Evolutionary conservation across 192 early-diverging fungal species (phyloP).

Genomic region (Entomortierella parvispora): DNA sequence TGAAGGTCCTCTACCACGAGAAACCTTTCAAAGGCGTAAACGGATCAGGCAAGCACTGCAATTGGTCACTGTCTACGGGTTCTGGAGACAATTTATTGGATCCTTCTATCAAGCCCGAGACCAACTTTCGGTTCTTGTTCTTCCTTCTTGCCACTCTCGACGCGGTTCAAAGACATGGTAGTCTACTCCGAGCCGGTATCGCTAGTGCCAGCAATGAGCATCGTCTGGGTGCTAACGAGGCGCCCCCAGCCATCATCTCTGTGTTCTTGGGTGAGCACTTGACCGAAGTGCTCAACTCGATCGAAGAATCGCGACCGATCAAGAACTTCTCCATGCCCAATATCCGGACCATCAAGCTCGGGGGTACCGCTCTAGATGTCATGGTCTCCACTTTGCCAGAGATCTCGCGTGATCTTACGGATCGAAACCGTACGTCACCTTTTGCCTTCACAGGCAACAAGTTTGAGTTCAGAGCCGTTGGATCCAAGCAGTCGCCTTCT

Average conservation of each 20-base stretch:
- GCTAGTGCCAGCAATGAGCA: conserved; percentile 96
- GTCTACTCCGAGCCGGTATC: conserved; percentile 88
- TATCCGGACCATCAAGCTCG: conserved; percentile 89
- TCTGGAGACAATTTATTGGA: conserved; percentile 94
- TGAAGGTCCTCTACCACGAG: conserved; percentile 97
- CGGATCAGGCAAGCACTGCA: conserved; percentile 98
- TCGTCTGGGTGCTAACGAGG: conserved; percentile 97
- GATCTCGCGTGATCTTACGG: conserved; percentile 94
- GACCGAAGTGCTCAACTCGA: conserved; percentile 90
- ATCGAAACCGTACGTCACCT: conserved; percentile 98
- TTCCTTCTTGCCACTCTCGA: conserved; percentile 91
- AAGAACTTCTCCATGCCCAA: conserved; percentile 88
- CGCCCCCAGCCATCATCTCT: conserved; percentile 96
- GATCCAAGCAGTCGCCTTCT: conserved; percentile 96
- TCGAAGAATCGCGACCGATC: conserved; percentile 86
- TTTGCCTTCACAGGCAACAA: conserved; percentile 99
- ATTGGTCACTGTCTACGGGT: conserved; percentile 95
- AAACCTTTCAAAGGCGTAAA: conserved; percentile 99
- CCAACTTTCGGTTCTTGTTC: conserved; percentile 96
- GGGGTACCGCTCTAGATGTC: conserved; percentile 92
- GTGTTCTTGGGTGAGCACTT: conserved; percentile 96
- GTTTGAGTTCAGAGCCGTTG: conserved; percentile 99
- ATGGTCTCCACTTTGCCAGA: conserved; percentile 93
- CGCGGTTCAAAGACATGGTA: conserved; percentile 88
- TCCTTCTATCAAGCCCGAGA: conserved; percentile 91